A percentile compares a stretch with the other conserved stretches of the same genome.
These are phyloP conservation scores for Mitragyna speciosa DNA, from an alignment of 257 asterid genomes.

Conservation along the genomic window DNA sequence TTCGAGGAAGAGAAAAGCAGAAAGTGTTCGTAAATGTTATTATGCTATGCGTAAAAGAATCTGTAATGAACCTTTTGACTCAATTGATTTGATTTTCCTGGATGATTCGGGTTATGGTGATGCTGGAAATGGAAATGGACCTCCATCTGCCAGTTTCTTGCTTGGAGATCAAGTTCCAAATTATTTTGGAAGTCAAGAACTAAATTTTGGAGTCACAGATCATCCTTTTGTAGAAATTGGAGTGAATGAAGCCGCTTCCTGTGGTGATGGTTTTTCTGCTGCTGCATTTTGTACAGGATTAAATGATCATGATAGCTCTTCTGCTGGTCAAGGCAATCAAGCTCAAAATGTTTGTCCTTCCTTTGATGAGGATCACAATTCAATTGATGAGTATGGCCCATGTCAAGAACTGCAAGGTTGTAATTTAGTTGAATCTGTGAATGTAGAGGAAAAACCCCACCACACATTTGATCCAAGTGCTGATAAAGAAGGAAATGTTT, in stretches of 20 bases:
- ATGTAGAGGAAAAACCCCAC: slow-evolving; percentile 25
- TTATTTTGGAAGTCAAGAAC: slow-evolving; percentile 40
- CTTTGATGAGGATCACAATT: slow-evolving; percentile 24
- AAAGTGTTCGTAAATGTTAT: slow-evolving; percentile 52
- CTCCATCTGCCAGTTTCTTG: slow-evolving; percentile 32
- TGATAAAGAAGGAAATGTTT: slow-evolving; percentile 26
- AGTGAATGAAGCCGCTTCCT: slow-evolving; percentile 25
- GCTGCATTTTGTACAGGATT: slow-evolving; percentile 28
- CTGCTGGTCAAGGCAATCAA: slow-evolving; percentile 21
- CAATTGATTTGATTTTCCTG: slow-evolving; percentile 37
- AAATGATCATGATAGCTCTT: slow-evolving; percentile 26
- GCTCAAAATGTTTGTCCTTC: slow-evolving; percentile 24
- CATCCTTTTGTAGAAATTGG: slow-evolving; percentile 30
- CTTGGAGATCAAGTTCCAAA: slow-evolving; percentile 30
- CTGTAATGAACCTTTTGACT: slow-evolving; percentile 39
- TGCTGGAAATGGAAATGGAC: slow-evolving; percentile 28
- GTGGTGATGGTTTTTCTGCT: slow-evolving; percentile 20
- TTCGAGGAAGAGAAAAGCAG: slow-evolving; percentile 56
- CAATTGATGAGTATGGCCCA: slow-evolving; percentile 24
- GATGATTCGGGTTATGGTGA: slow-evolving; percentile 28
- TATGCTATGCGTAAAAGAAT: slow-evolving; percentile 72
- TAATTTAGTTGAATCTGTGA: slow-evolving; percentile 35
- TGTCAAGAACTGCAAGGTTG: slow-evolving; percentile 30
- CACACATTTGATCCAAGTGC: slow-evolving; percentile 14
- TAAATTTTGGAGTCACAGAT: slow-evolving; percentile 18